A percentile compares a stretch with the other conserved stretches of the same genome.
Evolutionary conservation across 225 moss, liverwort and hornwort species (phyloP).

Genomic region (Marchantia polymorpha): DNA sequence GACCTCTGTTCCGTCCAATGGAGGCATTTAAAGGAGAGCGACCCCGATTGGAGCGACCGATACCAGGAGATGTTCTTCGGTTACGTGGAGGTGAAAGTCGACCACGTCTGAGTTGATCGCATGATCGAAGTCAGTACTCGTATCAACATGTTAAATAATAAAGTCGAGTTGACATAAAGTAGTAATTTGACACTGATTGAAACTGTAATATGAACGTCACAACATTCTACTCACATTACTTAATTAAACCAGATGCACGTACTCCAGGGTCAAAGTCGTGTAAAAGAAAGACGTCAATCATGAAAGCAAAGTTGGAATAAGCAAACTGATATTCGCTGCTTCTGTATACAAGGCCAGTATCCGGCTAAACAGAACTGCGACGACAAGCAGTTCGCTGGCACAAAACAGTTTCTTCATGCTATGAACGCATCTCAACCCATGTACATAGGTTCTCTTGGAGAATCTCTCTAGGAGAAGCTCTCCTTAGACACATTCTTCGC

Average conservation of each 20-base stretch:
- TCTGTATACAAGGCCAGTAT: background rate
- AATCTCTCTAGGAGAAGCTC: no score
- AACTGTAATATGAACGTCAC: no score
- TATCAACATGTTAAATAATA: no score
- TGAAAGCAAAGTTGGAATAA: background rate
- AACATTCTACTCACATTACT: background rate
- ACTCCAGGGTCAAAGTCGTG: background rate
- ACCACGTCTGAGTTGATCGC: slow-evolving; percentile 32
- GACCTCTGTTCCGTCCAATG: slow-evolving; percentile 54
- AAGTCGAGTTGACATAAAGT: no score
- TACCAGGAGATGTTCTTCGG: slow-evolving; percentile 62
- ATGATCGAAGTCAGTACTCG: background rate
- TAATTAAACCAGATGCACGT: background rate
- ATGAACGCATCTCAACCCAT: background rate
- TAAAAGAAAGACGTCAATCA: background rate
- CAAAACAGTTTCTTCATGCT: background rate
- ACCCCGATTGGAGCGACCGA: slow-evolving; percentile 59
- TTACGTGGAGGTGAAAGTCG: slow-evolving; percentile 45
- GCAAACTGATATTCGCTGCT: background rate
- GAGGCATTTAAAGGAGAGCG: slow-evolving; percentile 54
- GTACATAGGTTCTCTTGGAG: background rate
- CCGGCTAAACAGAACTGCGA: background rate
- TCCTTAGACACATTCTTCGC: no score
- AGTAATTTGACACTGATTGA: no score
- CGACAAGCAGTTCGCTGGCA: background rate